These are phyloP conservation scores for Dicorynia guianensis DNA, from an alignment of 306 rosid species.

Conservation along the genomic window DNA sequence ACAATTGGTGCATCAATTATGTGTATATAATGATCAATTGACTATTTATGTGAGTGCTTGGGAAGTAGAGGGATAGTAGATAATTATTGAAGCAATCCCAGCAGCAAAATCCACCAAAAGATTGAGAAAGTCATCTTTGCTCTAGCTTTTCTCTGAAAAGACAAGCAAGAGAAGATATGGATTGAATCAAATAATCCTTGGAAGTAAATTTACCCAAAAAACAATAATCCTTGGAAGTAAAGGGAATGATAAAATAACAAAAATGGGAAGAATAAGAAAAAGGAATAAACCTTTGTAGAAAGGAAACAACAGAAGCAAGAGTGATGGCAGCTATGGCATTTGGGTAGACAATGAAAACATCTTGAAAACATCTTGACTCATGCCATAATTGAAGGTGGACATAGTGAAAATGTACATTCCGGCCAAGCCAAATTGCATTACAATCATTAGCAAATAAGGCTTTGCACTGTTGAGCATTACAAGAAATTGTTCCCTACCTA, in stretches of 20 bases:
- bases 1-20: too few relatives aligned
- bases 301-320: constrained; percentile 61
- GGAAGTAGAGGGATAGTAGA: too few relatives aligned
- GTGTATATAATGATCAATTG: too few relatives aligned
- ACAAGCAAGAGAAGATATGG: too few relatives aligned
- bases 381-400: constrained; percentile 55
- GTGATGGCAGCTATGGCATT: constrained; percentile 63
- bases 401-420: constrained; percentile 70
- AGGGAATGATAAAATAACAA: too few relatives aligned
- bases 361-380: constrained; percentile 69
- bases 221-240: too few relatives aligned
- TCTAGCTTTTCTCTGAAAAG: constrained; percentile 55
- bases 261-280: too few relatives aligned
- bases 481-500: too few relatives aligned
- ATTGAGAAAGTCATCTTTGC: constrained; percentile 51
- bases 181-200: too few relatives aligned
- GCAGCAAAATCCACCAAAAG: constrained; percentile 52
- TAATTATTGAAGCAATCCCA: constrained; percentile 66
- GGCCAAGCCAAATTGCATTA: constrained; percentile 63
- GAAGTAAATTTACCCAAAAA: too few relatives aligned
- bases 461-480: constrained; percentile 5
- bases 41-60: too few relatives aligned
- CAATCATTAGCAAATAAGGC: constrained; percentile 60
- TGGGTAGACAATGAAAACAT: constrained; percentile 59
- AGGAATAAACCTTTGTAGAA: constrained; percentile 65